phyloP scores from a whole-genome alignment of 2,329 filamentous ascomycete species.

The Paraphoma chrysanthemicola region DNA sequence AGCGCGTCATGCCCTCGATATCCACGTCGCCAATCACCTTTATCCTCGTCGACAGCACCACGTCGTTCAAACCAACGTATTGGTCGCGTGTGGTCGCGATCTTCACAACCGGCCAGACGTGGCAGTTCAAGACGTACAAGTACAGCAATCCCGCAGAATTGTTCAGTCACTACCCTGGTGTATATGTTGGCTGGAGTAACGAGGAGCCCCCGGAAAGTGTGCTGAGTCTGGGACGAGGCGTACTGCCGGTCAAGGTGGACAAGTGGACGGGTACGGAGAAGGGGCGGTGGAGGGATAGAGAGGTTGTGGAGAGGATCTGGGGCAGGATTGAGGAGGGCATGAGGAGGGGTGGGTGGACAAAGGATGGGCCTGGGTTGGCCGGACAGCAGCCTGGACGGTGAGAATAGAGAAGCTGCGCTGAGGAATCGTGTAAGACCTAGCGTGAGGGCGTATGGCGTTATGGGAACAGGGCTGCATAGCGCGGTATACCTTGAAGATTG shows the following conservation, averaged over 20 bases:
- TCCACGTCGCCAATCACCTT: conserved; percentile 80
- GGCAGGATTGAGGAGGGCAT: conserved; percentile 86
- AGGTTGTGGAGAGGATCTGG: conserved; percentile 94
- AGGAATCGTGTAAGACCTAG: not conserved
- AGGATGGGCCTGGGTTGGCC: conserved; percentile 65
- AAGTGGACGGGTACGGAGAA: conserved; percentile 68
- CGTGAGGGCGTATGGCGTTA: conserved; percentile 16
- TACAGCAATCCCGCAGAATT: conserved; percentile 89
- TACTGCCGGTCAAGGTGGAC: conserved; percentile 81
- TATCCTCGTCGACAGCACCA: conserved; percentile 90
- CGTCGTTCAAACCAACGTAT: conserved; percentile 97
- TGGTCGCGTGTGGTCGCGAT: conserved; percentile 95
- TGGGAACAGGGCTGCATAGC: conserved; percentile 14
- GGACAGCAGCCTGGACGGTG: conserved; percentile 26
- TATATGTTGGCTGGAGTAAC: conserved; percentile 91
- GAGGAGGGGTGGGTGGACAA: conserved; percentile 82
- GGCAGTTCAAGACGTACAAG: conserved; percentile 99
- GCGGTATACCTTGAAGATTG: conserved; percentile 10
- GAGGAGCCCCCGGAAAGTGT: conserved; percentile 81
- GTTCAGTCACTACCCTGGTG: conserved; percentile 84
- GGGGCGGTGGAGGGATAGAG: conserved; percentile 82
- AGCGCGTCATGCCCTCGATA: conserved; percentile 74
- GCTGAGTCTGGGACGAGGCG: conserved; percentile 83
- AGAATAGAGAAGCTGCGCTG: not conserved
- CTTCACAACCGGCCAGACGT: conserved; percentile 95